Evolutionary conservation across 2,329 filamentous ascomycete genomes (phyloP), one percentile per base, ranked within the genome.

Genomic region (Hypoxylon sp.): DNA sequence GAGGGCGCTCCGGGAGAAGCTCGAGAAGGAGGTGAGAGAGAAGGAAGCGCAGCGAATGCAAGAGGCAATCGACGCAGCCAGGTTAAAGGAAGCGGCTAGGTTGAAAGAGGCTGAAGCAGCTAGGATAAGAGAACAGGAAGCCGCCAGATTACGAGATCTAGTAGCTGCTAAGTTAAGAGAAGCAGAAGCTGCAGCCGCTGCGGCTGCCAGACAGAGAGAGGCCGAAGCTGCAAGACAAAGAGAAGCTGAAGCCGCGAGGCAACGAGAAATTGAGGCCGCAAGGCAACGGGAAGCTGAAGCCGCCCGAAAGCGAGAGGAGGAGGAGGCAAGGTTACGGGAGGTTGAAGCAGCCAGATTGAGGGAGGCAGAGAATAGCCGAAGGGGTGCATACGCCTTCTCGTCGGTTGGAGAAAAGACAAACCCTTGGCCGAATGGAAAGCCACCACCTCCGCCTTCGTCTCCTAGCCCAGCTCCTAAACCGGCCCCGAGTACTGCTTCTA

Each of bases 321-420:
- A 79, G 62, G 77, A 76, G 6, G 77, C 73, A 48, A 82, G 85
- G 68, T 82, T 82, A 67, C 84, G 82, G 29, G 42, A 58, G 85
- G 58, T 42, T 79, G 80, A 70, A 79, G 75, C 65, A 78, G 78
- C 67, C 74, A 80, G 29, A 74, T 37, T 62, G 19, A 65, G 58
- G 53, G 65, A 68, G 44, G 62, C 56, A 1, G 62, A 68, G 15
- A 53, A 24, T n/a, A 46, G 64, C 72, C 61, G 72, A 37, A 69
- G 83, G 67, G 85, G 82, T 71, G 83, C 84, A n/a, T 91, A 91
- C 74, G 88, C 89, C 63, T 91, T 83, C 79, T 88, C 86, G 60
- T 86, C 88, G 32, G 86, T 90, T 21, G 91, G 91, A 55, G 91
- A 93, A 79, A 89, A 86, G 79, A 90, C 86, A 54, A 91, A 89